Evolutionary conservation across 1,284 basidiomycete genomes (phyloP).

Genomic region (Trametes sp.): DNA sequence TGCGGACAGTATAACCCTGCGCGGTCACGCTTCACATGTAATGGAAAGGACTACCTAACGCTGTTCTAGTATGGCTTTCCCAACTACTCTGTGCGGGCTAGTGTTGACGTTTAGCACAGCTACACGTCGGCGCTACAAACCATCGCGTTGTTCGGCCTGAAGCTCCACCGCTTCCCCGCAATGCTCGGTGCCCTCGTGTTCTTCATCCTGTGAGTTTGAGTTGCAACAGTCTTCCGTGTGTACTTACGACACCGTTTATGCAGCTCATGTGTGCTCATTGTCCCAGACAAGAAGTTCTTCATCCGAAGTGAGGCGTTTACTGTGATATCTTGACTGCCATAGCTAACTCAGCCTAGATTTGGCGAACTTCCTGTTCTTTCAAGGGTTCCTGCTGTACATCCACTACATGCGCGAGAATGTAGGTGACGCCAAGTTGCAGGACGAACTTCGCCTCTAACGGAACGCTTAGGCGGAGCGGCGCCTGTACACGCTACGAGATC

Average conservation of each 20-base stretch:
- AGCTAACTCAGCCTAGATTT: conserved; percentile 49
- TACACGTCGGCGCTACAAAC: conserved; percentile 72
- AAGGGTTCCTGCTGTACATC: conserved; percentile 63
- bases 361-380: conserved; percentile 74
- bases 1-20: conserved; percentile 59
- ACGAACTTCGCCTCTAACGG: background rate
- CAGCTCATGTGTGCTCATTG: conserved; percentile 60
- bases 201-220: conserved; percentile 56
- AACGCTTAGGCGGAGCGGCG: conserved; percentile 58
- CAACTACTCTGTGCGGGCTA: background rate
- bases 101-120: conserved; percentile 32
- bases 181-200: conserved; percentile 64
- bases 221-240: background rate
- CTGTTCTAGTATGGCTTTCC: conserved; percentile 68
- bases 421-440: conserved; percentile 19
- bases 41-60: conserved; percentile 63
- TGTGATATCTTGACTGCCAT: background rate
- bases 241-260: background rate
- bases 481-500: conserved; percentile 67
- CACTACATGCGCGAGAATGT: conserved; percentile 61
- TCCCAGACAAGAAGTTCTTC: conserved; percentile 60
- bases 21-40: conserved; percentile 45
- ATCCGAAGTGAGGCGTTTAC: conserved; percentile 60
- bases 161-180: conserved; percentile 73
- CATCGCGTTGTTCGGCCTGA: conserved; percentile 80